A percentile compares a stretch with the other conserved stretches of the same genome.
Conservation (phyloP, 257 asterid species). For the Vinca minor region DNA sequence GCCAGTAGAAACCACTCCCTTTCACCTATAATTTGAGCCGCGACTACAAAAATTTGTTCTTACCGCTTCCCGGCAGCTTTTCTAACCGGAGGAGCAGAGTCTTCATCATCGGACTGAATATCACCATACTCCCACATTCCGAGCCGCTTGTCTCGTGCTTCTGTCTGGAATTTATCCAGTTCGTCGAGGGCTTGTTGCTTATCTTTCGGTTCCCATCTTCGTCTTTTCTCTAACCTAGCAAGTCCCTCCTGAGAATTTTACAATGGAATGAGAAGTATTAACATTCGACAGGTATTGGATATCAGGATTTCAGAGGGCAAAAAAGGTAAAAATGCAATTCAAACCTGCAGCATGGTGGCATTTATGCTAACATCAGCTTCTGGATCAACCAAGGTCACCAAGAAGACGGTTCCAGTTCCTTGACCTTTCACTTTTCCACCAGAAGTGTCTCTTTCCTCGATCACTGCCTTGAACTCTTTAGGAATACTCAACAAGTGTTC, state of each 20-base stretch:
- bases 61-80: slow-evolving; percentile 81
- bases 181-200: slow-evolving; percentile 57
- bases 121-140: slow-evolving; percentile 99
- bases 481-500: slow-evolving; percentile 42
- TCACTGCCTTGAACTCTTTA: slow-evolving; percentile 64
- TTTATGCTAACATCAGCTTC: slow-evolving; percentile 68
- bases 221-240: slow-evolving; percentile 87
- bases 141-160: slow-evolving; percentile 58
- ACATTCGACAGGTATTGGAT: no score
- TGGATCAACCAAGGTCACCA: slow-evolving; percentile 63
- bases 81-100: slow-evolving; percentile 46
- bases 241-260: slow-evolving; percentile 65
- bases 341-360: slow-evolving; percentile 78
- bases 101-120: slow-evolving; percentile 89
- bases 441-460: slow-evolving; percentile 75
- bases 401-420: slow-evolving; percentile 80
- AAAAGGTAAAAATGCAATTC: background rate
- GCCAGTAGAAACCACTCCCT: no score
- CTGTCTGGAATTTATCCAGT: slow-evolving; percentile 63
- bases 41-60: slow-evolving; percentile 11
- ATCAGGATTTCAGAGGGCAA: background rate
- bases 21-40: background rate
- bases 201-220: slow-evolving; percentile 64
- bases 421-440: slow-evolving; percentile 90
- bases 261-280: no score